Evolutionary conservation across 352 stramenopile genomes (phyloP).

Genomic region (Pythium brachiatum): DNA sequence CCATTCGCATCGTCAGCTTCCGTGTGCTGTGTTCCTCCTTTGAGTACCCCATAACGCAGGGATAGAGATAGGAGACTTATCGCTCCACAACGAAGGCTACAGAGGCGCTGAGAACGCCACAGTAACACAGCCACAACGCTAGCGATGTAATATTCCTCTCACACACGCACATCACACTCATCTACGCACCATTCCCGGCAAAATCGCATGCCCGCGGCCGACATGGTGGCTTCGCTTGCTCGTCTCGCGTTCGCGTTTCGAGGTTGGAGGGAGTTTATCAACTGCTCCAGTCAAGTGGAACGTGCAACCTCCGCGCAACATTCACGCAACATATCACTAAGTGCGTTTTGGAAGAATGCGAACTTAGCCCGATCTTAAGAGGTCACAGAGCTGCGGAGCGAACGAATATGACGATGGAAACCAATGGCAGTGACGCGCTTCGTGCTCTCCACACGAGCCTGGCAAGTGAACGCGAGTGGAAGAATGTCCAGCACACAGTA

Average conservation of each 20-base stretch:
- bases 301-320: constrained; percentile 21
- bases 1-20: background rate
- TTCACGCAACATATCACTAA: constrained; percentile 4
- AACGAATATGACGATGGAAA: background rate
- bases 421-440: constrained; percentile 2
- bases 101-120: background rate
- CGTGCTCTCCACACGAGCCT: constrained; percentile 27
- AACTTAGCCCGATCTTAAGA: constrained; percentile 21
- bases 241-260: background rate
- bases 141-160: too few relatives aligned
- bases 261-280: constrained; percentile 12
- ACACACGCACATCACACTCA: background rate
- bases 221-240: constrained; percentile 38
- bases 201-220: constrained; percentile 85
- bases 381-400: background rate
- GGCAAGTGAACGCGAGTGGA: constrained; percentile 47
- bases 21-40: background rate
- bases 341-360: constrained; percentile 1
- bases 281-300: constrained; percentile 4
- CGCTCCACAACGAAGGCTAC: background rate
- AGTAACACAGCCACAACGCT: background rate
- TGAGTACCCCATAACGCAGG: background rate
- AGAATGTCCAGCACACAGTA: constrained; percentile 61
- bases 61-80: background rate
- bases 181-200: constrained; percentile 81